These are phyloP conservation scores for Porpolomopsis calyptriformis DNA, from an alignment of 768 basidiomycete species.

Conservation along the genomic window DNA sequence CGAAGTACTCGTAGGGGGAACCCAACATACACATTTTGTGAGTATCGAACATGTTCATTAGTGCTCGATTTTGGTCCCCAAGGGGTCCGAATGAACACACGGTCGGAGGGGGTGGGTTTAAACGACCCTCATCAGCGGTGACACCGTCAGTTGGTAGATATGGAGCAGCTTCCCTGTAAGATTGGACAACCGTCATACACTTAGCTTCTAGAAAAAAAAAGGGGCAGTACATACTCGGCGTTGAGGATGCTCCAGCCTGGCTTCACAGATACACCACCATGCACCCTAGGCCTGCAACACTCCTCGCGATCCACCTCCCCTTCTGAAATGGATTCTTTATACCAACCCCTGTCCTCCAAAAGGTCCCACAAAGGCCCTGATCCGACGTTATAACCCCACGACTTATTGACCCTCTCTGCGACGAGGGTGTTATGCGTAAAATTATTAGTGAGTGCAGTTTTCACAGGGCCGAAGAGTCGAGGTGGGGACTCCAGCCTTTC, in stretches of 20 bases:
- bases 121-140: conserved; percentile 40
- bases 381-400: conserved; percentile 68
- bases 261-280: conserved; percentile 32
- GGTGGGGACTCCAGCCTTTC: conserved; percentile 51
- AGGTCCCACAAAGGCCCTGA: conserved; percentile 73
- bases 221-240: conserved; percentile 37
- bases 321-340: conserved; percentile 43
- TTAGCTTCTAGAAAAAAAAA: conserved; percentile 5
- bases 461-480: conserved; percentile 35
- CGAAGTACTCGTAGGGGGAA: not conserved
- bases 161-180: conserved; percentile 39
- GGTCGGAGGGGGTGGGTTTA: conserved; percentile 43
- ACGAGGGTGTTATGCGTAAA: conserved; percentile 40
- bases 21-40: conserved; percentile 43
- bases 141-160: conserved; percentile 50
- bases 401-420: conserved; percentile 49
- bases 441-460: conserved; percentile 40
- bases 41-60: conserved; percentile 46
- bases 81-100: conserved; percentile 60
- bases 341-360: conserved; percentile 69
- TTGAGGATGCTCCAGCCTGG: conserved; percentile 37
- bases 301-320: conserved; percentile 35
- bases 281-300: conserved; percentile 49
- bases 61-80: conserved; percentile 36
- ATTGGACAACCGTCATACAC: conserved; percentile 1